phyloP scores from a whole-genome alignment of 495 filamentous ascomycete species.

The Aspergillus bridgeri region DNA sequence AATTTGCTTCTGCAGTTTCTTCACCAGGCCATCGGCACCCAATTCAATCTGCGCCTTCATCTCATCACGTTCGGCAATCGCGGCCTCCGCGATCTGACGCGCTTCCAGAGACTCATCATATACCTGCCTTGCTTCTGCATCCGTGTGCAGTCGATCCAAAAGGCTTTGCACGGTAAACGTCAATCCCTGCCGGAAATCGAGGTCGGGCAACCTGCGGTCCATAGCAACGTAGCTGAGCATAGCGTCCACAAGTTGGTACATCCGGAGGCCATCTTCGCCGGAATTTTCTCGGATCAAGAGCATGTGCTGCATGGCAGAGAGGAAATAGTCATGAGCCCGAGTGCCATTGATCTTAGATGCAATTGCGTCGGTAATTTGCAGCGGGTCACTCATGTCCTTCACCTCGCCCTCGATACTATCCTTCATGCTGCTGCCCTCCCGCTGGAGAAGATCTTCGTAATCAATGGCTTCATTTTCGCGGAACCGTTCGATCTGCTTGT shows the following conservation, averaged over 20 bases:
- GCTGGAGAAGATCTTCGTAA: conserved; percentile 94
- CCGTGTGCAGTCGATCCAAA: conserved; percentile 91
- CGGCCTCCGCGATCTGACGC: conserved; percentile 88
- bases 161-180: conserved; percentile 96
- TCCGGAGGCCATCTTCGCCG: conserved; percentile 84
- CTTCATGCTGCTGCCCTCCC: conserved; percentile 84
- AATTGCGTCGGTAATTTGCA: conserved; percentile 92
- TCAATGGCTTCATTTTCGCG: conserved; percentile 93
- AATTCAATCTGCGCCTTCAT: conserved; percentile 89
- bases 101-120: conserved; percentile 87
- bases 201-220: conserved; percentile 92
- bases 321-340: conserved; percentile 89
- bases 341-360: conserved; percentile 79
- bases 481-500: conserved; percentile 96
- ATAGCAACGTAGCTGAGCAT: conserved; percentile 99
- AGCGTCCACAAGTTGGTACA: conserved; percentile 97
- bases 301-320: conserved; percentile 92
- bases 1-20: conserved; percentile 86
- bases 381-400: conserved; percentile 90
- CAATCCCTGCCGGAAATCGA: conserved; percentile 94
- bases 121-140: conserved; percentile 87
- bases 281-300: conserved; percentile 91
- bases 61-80: conserved; percentile 94
- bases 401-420: conserved; percentile 87
- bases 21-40: conserved; percentile 89